These are phyloP conservation scores for Hypoxylon fuscum DNA, from an alignment of 495 filamentous ascomycete species.

Conservation along the genomic window DNA sequence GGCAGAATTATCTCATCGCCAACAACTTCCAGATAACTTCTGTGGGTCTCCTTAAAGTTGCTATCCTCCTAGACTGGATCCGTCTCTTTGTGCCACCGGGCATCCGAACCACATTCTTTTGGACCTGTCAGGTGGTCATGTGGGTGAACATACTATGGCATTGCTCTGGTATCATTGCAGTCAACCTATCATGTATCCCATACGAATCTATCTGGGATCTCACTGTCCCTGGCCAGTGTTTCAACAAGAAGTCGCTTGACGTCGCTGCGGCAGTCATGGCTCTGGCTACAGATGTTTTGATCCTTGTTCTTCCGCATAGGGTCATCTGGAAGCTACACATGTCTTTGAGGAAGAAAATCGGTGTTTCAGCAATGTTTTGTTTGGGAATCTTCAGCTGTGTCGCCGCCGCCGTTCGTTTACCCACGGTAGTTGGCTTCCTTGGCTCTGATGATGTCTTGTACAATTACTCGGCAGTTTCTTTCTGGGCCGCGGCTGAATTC, in stretches of 20 bases:
- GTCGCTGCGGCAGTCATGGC: conserved; percentile 24
- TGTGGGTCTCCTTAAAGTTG: too few relatives aligned
- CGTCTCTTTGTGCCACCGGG: conserved; percentile 1
- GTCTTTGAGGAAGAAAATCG: conserved; percentile 33
- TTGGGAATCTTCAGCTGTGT: conserved; percentile 43
- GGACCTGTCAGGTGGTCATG: background rate
- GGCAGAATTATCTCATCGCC: background rate
- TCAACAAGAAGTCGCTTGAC: too few relatives aligned
- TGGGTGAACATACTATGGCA: background rate
- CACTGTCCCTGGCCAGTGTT: conserved; percentile 27
- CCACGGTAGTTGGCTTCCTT: conserved; percentile 21
- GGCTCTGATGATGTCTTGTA: conserved; percentile 23
- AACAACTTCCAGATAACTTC: too few relatives aligned
- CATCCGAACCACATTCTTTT: background rate
- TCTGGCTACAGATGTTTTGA: conserved; percentile 42
- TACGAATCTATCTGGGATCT: conserved; percentile 42
- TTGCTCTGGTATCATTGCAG: conserved; percentile 21
- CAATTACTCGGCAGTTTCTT: conserved; percentile 7
- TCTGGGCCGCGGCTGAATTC: conserved; percentile 35
- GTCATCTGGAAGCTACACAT: conserved; percentile 43
- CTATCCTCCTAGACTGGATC: conserved; percentile 6
- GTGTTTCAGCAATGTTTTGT: conserved; percentile 40
- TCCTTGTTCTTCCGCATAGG: conserved; percentile 43
- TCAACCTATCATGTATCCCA: conserved; percentile 51
- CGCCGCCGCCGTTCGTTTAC: conserved; percentile 33